These are phyloP conservation scores for Sugiyamaella castrensis DNA, from an alignment of 1,139 yeast species.

Conservation along the genomic window DNA sequence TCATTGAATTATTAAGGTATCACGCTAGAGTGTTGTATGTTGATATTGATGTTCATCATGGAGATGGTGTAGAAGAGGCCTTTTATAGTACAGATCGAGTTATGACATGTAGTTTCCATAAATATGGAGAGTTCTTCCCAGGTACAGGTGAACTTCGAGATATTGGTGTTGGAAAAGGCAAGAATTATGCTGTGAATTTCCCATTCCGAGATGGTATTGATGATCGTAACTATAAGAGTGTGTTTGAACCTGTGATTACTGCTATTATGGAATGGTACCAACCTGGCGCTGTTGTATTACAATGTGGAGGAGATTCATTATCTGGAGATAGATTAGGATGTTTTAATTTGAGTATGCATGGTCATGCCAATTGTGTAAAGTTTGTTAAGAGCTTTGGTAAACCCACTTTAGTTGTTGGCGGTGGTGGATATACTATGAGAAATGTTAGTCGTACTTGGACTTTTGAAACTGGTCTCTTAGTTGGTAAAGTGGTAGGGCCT, in stretches of 20 bases:
- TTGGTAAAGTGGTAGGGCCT: constrained; percentile 70
- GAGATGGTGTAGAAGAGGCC: constrained; percentile 98
- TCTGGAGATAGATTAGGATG: constrained; percentile 91
- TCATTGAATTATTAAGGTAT: constrained; percentile 80
- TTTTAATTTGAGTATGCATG: constrained; percentile 85
- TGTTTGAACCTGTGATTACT: constrained; percentile 80
- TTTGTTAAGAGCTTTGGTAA: constrained; percentile 82
- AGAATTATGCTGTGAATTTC: constrained; percentile 80
- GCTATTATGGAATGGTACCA: constrained; percentile 91
- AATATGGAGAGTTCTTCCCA: constrained; percentile 94
- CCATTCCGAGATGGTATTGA: constrained; percentile 93
- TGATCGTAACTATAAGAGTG: constrained; percentile 79
- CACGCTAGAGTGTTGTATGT: constrained; percentile 95
- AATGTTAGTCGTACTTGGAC: constrained; percentile 97
- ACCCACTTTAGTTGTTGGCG: constrained; percentile 91
- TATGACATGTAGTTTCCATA: constrained; percentile 96
- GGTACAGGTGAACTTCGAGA: constrained; percentile 93
- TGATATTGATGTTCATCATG: constrained; percentile 96
- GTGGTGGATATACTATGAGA: constrained; percentile 98
- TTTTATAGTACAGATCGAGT: constrained; percentile 95
- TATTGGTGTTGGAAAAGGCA: constrained; percentile 86
- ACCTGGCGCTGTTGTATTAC: constrained; percentile 88
- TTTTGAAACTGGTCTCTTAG: constrained; percentile 84
- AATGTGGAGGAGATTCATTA: constrained; percentile 82
- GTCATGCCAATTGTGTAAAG: constrained; percentile 94